A percentile compares a stretch with the other conserved stretches of the same genome.
These are phyloP conservation scores for Dendrobium catenatum DNA, from an alignment of 106 monocot genomes.

Conservation along the genomic window DNA sequence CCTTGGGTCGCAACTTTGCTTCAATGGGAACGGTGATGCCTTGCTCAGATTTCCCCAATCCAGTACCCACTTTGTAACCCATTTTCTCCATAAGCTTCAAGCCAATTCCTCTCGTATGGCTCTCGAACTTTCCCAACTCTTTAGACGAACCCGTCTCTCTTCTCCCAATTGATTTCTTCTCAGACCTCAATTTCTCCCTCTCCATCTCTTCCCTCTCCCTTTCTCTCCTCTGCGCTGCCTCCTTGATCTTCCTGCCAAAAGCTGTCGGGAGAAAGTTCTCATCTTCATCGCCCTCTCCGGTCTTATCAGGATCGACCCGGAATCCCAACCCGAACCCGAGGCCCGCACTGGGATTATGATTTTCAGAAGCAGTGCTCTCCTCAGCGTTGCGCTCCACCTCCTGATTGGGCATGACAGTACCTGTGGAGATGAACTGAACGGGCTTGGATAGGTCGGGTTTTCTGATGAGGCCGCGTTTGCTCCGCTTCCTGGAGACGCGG, in stretches of 20 bases:
- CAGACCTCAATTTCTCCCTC: constrained; percentile 23
- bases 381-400: constrained; percentile 24
- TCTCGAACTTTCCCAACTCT: constrained; percentile 46
- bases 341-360: constrained; percentile 16
- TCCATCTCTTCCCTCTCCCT: constrained; percentile 16
- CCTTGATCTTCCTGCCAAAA: constrained; percentile 58
- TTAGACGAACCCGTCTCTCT: constrained; percentile 7
- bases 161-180: constrained; percentile 11
- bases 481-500: constrained; percentile 31
- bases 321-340: constrained; percentile 39
- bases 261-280: constrained; percentile 54
- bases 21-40: constrained; percentile 66
- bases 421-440: constrained; percentile 77
- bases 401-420: constrained; percentile 48
- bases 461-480: constrained; percentile 23
- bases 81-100: constrained; percentile 72
- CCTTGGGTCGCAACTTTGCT: constrained; percentile 61
- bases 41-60: constrained; percentile 80
- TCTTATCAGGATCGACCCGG: constrained; percentile 5
- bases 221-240: constrained; percentile 41
- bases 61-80: constrained; percentile 71
- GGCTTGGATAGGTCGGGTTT: constrained; percentile 67
- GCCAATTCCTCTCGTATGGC: constrained; percentile 51
- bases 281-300: constrained; percentile 18
- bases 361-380: background rate